Evolutionary conservation across 208 protist genomes (phyloP).

Genomic region (Herpetomonas samuelpessoai): DNA sequence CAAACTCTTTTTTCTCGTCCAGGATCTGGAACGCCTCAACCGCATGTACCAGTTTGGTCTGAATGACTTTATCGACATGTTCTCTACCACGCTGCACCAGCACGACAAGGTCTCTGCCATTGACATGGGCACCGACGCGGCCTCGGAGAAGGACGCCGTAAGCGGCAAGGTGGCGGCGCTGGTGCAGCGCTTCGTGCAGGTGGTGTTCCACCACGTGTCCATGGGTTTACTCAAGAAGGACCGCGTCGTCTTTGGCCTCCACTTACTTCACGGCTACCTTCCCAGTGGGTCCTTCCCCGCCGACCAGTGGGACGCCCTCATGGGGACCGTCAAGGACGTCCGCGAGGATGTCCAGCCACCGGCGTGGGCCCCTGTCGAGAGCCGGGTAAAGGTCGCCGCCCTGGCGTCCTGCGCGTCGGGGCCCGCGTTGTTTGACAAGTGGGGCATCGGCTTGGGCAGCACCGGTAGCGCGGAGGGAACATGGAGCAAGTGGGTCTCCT

Average conservation of each 20-base stretch:
- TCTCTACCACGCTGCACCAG: slow-evolving; percentile 52
- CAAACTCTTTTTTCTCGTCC: slow-evolving; percentile 93
- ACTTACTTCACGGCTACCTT: slow-evolving; percentile 89
- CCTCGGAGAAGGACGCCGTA: slow-evolving; percentile 15
- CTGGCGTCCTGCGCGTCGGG: slow-evolving; percentile 36
- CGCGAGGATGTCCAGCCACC: slow-evolving; percentile 31
- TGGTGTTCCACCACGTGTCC: slow-evolving; percentile 67
- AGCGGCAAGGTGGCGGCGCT: slow-evolving; percentile 56
- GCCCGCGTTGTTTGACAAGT: slow-evolving; percentile 41
- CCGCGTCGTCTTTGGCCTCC: slow-evolving; percentile 93
- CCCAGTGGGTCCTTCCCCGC: slow-evolving; percentile 67
- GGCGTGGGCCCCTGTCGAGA: slow-evolving; percentile 54
- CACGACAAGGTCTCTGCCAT: slow-evolving; percentile 36
- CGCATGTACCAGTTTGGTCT: slow-evolving; percentile 97
- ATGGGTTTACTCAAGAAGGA: slow-evolving; percentile 90
- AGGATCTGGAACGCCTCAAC: slow-evolving; percentile 90
- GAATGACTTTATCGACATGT: slow-evolving; percentile 86
- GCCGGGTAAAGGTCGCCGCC: slow-evolving; percentile 50
- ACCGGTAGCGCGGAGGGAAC: slow-evolving; percentile 27
- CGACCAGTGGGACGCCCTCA: slow-evolving; percentile 86
- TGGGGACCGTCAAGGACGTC: slow-evolving; percentile 48
- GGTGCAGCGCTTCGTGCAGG: slow-evolving; percentile 53
- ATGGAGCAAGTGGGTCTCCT: slow-evolving; percentile 83
- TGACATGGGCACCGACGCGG: neutral
- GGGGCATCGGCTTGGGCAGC: slow-evolving; percentile 47